Evolutionary conservation across 371 early-diverging fungal genomes (phyloP).

Genomic region (Haplosporangium sp.): DNA sequence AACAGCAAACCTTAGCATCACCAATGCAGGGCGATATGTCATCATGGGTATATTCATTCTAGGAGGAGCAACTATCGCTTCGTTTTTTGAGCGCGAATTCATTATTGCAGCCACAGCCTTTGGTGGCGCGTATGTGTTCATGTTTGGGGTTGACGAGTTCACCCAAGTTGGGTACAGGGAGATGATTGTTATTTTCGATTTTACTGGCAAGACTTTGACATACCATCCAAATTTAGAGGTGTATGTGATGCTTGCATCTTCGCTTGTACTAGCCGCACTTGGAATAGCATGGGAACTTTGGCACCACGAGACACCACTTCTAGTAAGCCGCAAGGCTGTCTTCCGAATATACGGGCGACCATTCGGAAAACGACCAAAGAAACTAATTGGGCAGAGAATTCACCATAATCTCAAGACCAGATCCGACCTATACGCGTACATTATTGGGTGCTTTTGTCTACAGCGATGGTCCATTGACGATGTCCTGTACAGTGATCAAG

Average conservation of each 20-base stretch:
- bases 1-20: constrained; percentile 35
- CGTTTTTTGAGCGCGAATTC: constrained; percentile 46
- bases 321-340: constrained; percentile 37
- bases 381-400: constrained; percentile 39
- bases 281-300: constrained; percentile 52
- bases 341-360: constrained; percentile 53
- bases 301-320: constrained; percentile 39
- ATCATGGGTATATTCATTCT: constrained; percentile 33
- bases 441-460: constrained; percentile 22
- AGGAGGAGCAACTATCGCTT: constrained; percentile 32
- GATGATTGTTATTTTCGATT: constrained; percentile 56
- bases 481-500: constrained; percentile 22
- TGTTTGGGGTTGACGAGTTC: constrained; percentile 57
- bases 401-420: constrained; percentile 31
- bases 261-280: constrained; percentile 24
- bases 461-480: constrained; percentile 32
- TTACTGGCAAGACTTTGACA: constrained; percentile 46
- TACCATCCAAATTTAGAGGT: constrained; percentile 44
- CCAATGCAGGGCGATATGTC: constrained; percentile 40
- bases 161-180: constrained; percentile 54
- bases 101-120: constrained; percentile 46
- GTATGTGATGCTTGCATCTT: constrained; percentile 41
- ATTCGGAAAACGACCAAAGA: constrained; percentile 47
- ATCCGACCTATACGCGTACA: constrained; percentile 23
- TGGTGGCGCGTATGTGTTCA: constrained; percentile 52